Base-by-base conservation (phyloP, 371 early-diverging fungal genomes). In the Batrachochytrium dendrobatidis region DNA sequence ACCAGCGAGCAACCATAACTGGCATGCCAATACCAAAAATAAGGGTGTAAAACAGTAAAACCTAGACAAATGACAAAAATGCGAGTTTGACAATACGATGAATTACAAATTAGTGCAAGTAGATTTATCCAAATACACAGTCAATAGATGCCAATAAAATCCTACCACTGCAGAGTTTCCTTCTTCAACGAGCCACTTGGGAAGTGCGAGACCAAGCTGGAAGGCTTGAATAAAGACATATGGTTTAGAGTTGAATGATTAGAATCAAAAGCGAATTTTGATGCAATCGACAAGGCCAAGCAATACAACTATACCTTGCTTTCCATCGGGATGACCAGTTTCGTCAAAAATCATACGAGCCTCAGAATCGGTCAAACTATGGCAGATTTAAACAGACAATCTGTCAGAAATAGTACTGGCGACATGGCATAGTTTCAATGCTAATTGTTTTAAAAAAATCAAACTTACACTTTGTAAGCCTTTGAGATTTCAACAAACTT, bases 241-340 rank as follows among this genome's bases (percentile, higher is more conserved):
- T 34, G 28, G 1, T 24, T 17, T 28, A 48, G 22, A n/a, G n/a
- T 51, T 18, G 18, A 2, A 12, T 50, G 30, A 17, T 8, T 18
- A 10, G 26, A 26, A 15, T 1, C 28, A 43, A 17, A 57, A 52
- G 8, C 29, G 10, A 53, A 53, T n/a, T 0, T 30, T 39, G 25
- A 52, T 55, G 24, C 26, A 61, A 33, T 12, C 12, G 15, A 10
- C 15, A 55, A 24, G 46, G 54, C 32, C 18, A n/a, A n/a, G n/a
- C n/a, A n/a, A n/a, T n/a, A 45, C 10, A 25, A 24, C 17, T 45
- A 17, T 59, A 68, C 72, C 53, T 61, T 79, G 77, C 58, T 73
- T 90, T 28, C 98, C 98, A 70, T 97, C 98, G 18, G 98, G 96
- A 69, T 96, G 91, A 49, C 97, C 97, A 61, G 81, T 93, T 71